These are phyloP conservation scores for Takashimella tepidaria DNA, from an alignment of 1,284 basidiomycete genomes.

Conservation along the genomic window DNA sequence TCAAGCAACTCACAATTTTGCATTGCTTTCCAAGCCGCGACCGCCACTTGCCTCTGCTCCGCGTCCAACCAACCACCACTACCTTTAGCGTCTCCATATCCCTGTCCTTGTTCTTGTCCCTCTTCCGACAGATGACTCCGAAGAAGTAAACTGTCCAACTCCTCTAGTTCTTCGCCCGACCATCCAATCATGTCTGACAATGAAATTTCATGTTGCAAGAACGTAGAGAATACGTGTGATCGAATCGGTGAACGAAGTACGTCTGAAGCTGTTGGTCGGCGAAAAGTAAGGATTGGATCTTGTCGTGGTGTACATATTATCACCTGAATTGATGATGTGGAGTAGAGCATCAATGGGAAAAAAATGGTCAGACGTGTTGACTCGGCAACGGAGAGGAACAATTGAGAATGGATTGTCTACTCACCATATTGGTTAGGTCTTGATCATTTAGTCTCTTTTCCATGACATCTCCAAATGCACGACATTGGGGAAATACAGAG, in stretches of 20 bases:
- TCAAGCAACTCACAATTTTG: conserved; percentile 24
- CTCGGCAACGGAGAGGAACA: conserved; percentile 57
- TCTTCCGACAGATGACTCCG: conserved; percentile 11
- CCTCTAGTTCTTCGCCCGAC: conserved; percentile 7
- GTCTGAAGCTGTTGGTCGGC: conserved; percentile 49
- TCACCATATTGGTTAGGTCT: conserved; percentile 49
- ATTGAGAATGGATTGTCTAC: conserved; percentile 65
- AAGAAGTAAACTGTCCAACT: conserved; percentile 13
- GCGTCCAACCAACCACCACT: conserved; percentile 11
- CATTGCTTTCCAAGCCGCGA: conserved; percentile 33
- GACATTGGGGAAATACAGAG: conserved; percentile 65
- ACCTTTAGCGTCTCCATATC: conserved; percentile 1
- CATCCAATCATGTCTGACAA: conserved; percentile 21
- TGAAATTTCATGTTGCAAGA: conserved; percentile 28
- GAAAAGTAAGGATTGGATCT: conserved; percentile 59
- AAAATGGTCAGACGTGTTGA: no score
- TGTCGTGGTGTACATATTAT: conserved; percentile 42
- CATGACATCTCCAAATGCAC: conserved; percentile 69
- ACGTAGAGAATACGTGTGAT: conserved; percentile 31
- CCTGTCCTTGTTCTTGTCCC: background rate
- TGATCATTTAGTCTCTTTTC: conserved; percentile 11
- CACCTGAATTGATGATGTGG: conserved; percentile 5
- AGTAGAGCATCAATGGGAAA: conserved; percentile 57
- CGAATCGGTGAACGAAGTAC: conserved; percentile 30
- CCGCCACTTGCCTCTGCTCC: conserved; percentile 8